A percentile compares a stretch with the other conserved stretches of the same genome.
Conservation (phyloP, 345 rosid genomes). For the Angophora floribunda region DNA sequence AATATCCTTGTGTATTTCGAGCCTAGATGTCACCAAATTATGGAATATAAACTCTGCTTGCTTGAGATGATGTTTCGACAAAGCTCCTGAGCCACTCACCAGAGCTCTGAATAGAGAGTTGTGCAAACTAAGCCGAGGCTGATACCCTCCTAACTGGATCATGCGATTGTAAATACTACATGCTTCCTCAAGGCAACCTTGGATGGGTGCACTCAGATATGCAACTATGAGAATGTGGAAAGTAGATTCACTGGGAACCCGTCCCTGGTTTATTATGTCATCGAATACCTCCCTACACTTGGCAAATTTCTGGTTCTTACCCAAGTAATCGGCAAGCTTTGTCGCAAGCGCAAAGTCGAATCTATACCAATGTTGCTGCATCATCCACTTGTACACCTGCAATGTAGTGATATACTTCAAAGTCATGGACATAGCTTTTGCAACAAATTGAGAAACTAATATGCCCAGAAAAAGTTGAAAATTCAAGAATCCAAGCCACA, state of each 20-base stretch:
- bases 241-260: slow-evolving; percentile 83
- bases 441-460: background rate
- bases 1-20: slow-evolving; percentile 67
- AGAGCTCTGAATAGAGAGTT: slow-evolving; percentile 75
- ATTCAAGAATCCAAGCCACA: background rate
- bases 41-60: slow-evolving; percentile 85
- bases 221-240: slow-evolving; percentile 77
- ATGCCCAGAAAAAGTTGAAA: background rate
- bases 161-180: slow-evolving; percentile 74
- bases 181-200: slow-evolving; percentile 73
- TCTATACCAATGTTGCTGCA: slow-evolving; percentile 70
- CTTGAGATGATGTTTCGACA: slow-evolving; percentile 46
- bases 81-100: slow-evolving; percentile 41
- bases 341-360: slow-evolving; percentile 87
- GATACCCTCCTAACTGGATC: slow-evolving; percentile 88
- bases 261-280: slow-evolving; percentile 75
- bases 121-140: slow-evolving; percentile 61
- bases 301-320: slow-evolving; percentile 63
- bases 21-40: slow-evolving; percentile 53
- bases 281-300: slow-evolving; percentile 81
- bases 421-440: background rate
- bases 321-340: slow-evolving; percentile 78
- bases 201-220: slow-evolving; percentile 58
- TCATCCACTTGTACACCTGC: slow-evolving; percentile 96
- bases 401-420: background rate